phyloP scores from a whole-genome alignment of 2,329 filamentous ascomycete species.

The Colletotrichum sidae region DNA sequence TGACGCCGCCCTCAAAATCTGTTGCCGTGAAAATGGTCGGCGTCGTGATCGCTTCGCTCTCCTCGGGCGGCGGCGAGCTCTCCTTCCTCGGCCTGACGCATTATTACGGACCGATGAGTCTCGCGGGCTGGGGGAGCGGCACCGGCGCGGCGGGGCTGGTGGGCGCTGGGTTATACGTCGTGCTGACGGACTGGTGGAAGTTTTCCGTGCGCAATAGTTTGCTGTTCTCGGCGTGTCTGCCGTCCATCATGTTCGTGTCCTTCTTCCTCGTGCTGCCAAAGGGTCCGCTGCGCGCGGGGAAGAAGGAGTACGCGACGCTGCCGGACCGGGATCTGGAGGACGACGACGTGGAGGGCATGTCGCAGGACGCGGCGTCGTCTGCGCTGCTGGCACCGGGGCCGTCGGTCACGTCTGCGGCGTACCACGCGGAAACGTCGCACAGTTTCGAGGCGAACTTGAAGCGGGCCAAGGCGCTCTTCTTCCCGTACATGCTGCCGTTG shows the following conservation, averaged over 20 bases:
- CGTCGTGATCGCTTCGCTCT: constrained; percentile 85
- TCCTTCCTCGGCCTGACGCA: constrained; percentile 93
- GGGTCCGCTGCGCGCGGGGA: constrained; percentile 67
- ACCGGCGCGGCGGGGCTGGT: constrained; percentile 90
- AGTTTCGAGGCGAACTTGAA: constrained; percentile 64
- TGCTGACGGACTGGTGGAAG: constrained; percentile 83
- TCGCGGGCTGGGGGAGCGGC: constrained; percentile 92
- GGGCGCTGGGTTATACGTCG: constrained; percentile 88
- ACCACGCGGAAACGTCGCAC: constrained; percentile 45
- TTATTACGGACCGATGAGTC: constrained; percentile 87
- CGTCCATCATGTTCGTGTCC: constrained; percentile 83
- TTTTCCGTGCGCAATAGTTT: constrained; percentile 81
- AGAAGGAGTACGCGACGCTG: constrained; percentile 67
- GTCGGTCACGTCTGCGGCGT: constrained; percentile 53
- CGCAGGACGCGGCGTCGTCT: constrained; percentile 56
- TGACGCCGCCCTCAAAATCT: constrained; percentile 75
- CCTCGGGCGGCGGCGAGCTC: constrained; percentile 88
- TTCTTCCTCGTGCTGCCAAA: constrained; percentile 87
- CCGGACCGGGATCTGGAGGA: constrained; percentile 54
- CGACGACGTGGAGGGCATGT: constrained; percentile 49
- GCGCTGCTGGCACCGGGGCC: constrained; percentile 61
- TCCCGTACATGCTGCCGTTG: constrained; percentile 89
- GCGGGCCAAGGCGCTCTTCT: constrained; percentile 77
- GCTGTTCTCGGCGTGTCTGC: constrained; percentile 82
- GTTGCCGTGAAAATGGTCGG: constrained; percentile 83